Conservation (phyloP, 2,329 filamentous ascomycete species). For the Diplodia sapinea region DNA sequence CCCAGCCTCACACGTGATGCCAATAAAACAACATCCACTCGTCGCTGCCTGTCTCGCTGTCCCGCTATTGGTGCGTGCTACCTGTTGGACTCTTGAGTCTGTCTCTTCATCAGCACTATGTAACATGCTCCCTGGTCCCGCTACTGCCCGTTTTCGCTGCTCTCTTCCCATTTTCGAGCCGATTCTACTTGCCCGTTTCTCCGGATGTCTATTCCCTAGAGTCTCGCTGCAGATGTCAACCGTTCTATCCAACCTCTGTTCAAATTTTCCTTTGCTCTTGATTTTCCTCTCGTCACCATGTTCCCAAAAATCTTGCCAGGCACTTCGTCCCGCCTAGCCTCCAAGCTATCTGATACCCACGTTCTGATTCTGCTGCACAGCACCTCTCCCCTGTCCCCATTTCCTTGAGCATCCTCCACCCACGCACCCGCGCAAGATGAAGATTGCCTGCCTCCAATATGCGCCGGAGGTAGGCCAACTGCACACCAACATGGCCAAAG, state of each 20-base stretch:
- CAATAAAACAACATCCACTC: conserved; percentile 27
- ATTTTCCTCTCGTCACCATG: too few species aligned
- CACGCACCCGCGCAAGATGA: conserved; percentile 56
- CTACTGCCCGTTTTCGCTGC: not conserved
- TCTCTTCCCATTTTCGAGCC: conserved; percentile 14
- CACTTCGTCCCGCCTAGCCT: not conserved
- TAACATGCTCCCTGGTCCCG: not conserved
- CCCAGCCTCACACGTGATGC: conserved; percentile 28
- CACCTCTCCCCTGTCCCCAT: not conserved
- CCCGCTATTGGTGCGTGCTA: conserved; percentile 7
- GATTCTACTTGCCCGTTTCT: not conserved
- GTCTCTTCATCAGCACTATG: not conserved
- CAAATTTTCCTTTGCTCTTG: not conserved
- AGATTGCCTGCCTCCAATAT: conserved; percentile 74
- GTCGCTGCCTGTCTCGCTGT: not conserved
- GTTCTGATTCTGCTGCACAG: not conserved
- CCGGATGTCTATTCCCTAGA: not conserved
- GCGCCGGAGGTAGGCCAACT: conserved; percentile 72
- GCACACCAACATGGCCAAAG: conserved; percentile 71
- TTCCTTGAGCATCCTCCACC: not conserved
- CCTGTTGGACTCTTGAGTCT: not conserved
- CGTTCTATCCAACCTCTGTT: not conserved
- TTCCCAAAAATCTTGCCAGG: not conserved
- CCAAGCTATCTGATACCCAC: not conserved
- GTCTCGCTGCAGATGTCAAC: not conserved